These are phyloP conservation scores for Fusarium albidum DNA, from an alignment of 2,329 filamentous ascomycete genomes.

Conservation along the genomic window DNA sequence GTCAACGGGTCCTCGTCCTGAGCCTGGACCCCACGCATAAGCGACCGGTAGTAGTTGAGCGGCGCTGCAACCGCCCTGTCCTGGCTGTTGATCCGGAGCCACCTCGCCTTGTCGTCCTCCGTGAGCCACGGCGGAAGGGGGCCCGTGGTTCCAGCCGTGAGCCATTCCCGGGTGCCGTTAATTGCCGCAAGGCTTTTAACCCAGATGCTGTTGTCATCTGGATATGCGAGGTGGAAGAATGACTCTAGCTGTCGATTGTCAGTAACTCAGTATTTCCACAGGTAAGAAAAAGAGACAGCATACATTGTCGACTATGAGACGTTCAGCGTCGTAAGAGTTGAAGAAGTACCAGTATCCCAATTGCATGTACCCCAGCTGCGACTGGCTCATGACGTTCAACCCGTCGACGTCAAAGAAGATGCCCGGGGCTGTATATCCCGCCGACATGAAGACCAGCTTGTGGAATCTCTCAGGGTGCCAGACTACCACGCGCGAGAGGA, in stretches of 20 bases:
- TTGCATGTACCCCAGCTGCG: slow-evolving; percentile 22
- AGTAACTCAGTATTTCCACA: neutral
- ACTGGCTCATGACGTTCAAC: slow-evolving; percentile 13
- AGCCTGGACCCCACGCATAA: slow-evolving; percentile 26
- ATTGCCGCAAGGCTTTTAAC: slow-evolving; percentile 15
- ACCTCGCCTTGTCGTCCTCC: slow-evolving; percentile 17
- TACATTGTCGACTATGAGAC: slow-evolving; percentile 12
- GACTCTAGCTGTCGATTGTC: slow-evolving; percentile 24
- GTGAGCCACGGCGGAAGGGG: slow-evolving; percentile 16
- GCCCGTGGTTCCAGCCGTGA: slow-evolving; percentile 8
- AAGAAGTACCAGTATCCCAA: slow-evolving; percentile 35
- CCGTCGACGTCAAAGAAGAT: slow-evolving; percentile 22
- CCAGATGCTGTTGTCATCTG: slow-evolving; percentile 13
- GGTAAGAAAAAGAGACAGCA: neutral
- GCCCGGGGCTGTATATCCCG: slow-evolving; percentile 16
- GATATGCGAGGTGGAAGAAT: slow-evolving; percentile 27
- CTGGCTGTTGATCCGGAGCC: slow-evolving; percentile 11
- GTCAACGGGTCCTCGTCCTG: slow-evolving; percentile 26
- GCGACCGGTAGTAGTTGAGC: slow-evolving; percentile 31
- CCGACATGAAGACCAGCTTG: slow-evolving; percentile 17
- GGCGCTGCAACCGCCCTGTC: slow-evolving; percentile 14
- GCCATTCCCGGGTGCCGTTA: slow-evolving; percentile 21
- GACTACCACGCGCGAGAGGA: slow-evolving; percentile 18
- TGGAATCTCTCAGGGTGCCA: slow-evolving; percentile 20
- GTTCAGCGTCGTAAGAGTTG: slow-evolving; percentile 25